These are phyloP conservation scores for Ceratocystis cubensis DNA, from an alignment of 2,329 filamentous ascomycete genomes.

Conservation along the genomic window DNA sequence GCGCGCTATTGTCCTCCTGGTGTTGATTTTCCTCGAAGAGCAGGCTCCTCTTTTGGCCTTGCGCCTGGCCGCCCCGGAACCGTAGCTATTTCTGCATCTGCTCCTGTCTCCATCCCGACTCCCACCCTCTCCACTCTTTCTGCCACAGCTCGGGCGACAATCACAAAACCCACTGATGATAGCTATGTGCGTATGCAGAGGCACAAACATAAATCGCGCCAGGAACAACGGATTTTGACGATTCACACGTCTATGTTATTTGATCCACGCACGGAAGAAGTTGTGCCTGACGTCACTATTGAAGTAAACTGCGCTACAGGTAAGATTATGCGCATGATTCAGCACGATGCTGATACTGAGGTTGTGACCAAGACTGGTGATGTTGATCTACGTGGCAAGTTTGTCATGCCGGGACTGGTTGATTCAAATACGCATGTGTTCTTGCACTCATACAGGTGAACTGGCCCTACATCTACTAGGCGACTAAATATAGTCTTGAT, in stretches of 20 bases:
- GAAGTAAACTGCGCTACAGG: conserved; percentile 31
- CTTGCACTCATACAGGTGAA: conserved; percentile 36
- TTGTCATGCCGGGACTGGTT: conserved; percentile 41
- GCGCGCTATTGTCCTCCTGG: not conserved
- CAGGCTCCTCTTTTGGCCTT: not conserved
- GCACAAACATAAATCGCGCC: conserved; percentile 4
- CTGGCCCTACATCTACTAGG: conserved; percentile 1
- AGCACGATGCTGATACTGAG: conserved; percentile 24
- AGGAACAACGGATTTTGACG: conserved; percentile 23
- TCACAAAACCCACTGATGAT: conserved; percentile 8
- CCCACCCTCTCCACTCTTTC: not conserved
- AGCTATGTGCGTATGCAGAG: conserved; percentile 13
- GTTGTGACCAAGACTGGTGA: conserved; percentile 28
- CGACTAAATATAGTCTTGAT: too few species aligned
- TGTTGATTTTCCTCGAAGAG: not conserved
- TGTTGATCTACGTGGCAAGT: conserved; percentile 42
- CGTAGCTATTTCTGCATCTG: not conserved
- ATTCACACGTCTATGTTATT: conserved; percentile 38
- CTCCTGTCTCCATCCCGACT: not conserved
- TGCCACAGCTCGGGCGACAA: not conserved
- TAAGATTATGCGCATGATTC: conserved; percentile 30
- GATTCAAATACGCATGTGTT: conserved; percentile 47
- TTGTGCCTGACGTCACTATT: conserved; percentile 33
- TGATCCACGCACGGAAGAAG: conserved; percentile 34
- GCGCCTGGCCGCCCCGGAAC: not conserved